Evolutionary conservation across 345 rosid genomes (phyloP), one percentile per base, ranked within the genome.

Genomic region (Syzygium grande): DNA sequence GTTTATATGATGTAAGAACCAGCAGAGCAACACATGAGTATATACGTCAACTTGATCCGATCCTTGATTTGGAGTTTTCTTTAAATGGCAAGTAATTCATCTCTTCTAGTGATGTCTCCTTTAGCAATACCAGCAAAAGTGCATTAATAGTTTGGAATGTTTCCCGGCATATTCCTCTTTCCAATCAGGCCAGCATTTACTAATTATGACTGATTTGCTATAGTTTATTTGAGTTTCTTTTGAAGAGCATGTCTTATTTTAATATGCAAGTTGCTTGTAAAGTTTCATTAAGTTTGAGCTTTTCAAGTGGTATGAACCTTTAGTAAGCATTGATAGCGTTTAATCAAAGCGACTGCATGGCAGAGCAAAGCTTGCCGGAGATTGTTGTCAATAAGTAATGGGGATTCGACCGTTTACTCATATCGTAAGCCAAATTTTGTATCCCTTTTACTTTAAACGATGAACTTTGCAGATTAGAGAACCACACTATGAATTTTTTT

Each of bases 41-140:
- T 87, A 84, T 91, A 85, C 91, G 92, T 84, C 91, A 90, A 85
- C 94, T 94, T 16, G 97, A 98, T 87, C 91, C 96, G 38, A 88
- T 97, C 90, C 98, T 97, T 80, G 99, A 97, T 84, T 89, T 97
- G 52, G 98, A 96, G 91, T 96, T 95, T 91, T 86, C 91, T 46
- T 53, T 80, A 22, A 89, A 93, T 87, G 96, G 99, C 83, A 95
- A 91, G 86, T 94, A 92, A 77, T 95, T 97, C 85, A 89, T 95
- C 87, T 95, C 97, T 86, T 96, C 97, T 7, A 96, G 98, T 86
- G 96, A 96, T 92, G 96, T 96, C 41, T 93, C 95, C 6, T 90
- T 94, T 46, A 88, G 93, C 87, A 97, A 96, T 89, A 89, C 90
- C 85, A 96, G 97, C 78, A 99, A 97, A 91, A 96, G 95, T 83